phyloP scores from a whole-genome alignment of 352 stramenopile genomes.

The Pythium angustatum region DNA sequence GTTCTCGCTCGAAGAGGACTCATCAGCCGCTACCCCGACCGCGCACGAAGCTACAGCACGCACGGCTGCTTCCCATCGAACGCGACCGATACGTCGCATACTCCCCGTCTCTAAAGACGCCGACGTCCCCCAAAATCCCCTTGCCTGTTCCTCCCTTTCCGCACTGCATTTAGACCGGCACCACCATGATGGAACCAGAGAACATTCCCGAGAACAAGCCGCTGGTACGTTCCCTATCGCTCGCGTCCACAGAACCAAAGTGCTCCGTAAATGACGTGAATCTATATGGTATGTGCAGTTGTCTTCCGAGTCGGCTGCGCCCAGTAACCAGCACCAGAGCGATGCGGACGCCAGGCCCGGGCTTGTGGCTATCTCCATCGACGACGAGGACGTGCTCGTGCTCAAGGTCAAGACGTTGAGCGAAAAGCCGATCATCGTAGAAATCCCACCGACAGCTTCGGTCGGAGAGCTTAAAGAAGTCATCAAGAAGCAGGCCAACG shows the following conservation, averaged over 20 bases:
- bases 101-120: not conserved
- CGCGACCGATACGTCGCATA: too few relatives aligned
- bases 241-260: not conserved
- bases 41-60: not conserved
- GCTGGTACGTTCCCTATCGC: slow-evolving; percentile 37
- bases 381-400: slow-evolving; percentile 55
- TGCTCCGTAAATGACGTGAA: slow-evolving; percentile 1
- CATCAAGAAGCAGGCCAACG: slow-evolving; percentile 73
- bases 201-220: slow-evolving; percentile 63
- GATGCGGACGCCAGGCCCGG: slow-evolving; percentile 14
- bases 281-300: slow-evolving; percentile 33
- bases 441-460: slow-evolving; percentile 59
- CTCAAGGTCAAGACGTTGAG: slow-evolving; percentile 87
- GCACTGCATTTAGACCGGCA: not conserved
- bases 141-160: not conserved
- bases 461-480: slow-evolving; percentile 76
- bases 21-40: slow-evolving; percentile 7
- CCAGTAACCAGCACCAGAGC: slow-evolving; percentile 10
- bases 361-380: slow-evolving; percentile 54
- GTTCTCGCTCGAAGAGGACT: not conserved
- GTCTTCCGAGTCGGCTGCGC: slow-evolving; percentile 6
- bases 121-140: too few relatives aligned
- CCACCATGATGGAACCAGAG: slow-evolving; percentile 67
- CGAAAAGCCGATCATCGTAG: slow-evolving; percentile 80
- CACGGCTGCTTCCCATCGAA: not conserved